Evolutionary conservation across 495 filamentous ascomycete genomes (phyloP), one percentile per base, ranked within the genome.

Genomic region (Trypethelium eluteriae): DNA sequence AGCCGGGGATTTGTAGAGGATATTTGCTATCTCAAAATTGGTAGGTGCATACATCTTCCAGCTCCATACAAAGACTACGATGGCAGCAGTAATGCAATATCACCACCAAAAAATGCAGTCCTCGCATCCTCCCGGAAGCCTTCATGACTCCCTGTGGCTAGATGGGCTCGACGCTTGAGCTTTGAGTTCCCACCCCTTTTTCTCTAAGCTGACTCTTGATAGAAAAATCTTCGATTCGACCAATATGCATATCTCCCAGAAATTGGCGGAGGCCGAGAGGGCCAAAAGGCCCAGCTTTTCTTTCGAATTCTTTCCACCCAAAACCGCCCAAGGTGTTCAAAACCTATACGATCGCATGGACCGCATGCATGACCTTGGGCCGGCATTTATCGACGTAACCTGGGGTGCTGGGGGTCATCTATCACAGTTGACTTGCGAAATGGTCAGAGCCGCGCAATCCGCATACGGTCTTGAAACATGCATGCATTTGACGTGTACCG

Each of bases 231-330:
- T 18, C 18, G 36, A 10, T 14, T 36, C 63, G 25, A 38, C 62
- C 70, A 81, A 64, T 57, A 89, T 89, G 86, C 95, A 98, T 81
- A 93, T 99, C 82, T 89, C 84, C 65, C 88, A 95, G 68, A 97
- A 96, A 83, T 82, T 99, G 69, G 84, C 88, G 68, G 90, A 93
- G 72, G 89, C 91, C 79, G 83, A 91, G 72, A 80, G 81, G 68
- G 83, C 88, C 67, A 85, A 85, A 74, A 84, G 86, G 70, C 88
- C 92, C 61, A 91, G 89, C 64, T 96, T 97, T 83, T 98, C 95
- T 38, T 99, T 99, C 77, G 95, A 99, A 79, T 99, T 96, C 82
- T 99, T 98, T 79, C 93, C 95, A 57, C 95, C 95, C n/a, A 99
- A 99, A 80, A 99, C 95, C 0, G 93, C 94, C 1, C 89, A 92